phyloP scores from a whole-genome alignment of 345 rosid species.

The Populus davidiana region DNA sequence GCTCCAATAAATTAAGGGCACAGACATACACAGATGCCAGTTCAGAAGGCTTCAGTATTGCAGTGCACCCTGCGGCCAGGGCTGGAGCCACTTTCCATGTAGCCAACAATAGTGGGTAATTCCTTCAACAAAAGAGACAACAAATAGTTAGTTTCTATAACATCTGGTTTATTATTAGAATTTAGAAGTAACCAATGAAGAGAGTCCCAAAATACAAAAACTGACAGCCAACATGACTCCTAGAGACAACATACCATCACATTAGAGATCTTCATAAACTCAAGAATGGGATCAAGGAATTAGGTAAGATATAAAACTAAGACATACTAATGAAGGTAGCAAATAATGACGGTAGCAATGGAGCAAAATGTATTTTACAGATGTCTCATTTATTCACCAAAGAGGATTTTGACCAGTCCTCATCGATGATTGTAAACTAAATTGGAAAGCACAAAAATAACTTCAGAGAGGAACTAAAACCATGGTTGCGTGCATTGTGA shows the following conservation, averaged over 20 bases:
- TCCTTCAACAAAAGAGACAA: slow-evolving; percentile 54
- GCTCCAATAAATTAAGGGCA: slow-evolving; percentile 8
- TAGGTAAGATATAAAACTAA: background rate
- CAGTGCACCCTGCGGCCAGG: slow-evolving; percentile 94
- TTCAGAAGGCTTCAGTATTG: slow-evolving; percentile 90
- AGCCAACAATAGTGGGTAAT: slow-evolving; percentile 91
- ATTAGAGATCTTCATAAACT: background rate
- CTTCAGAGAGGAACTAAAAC: background rate
- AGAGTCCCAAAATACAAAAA: background rate
- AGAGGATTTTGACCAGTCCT: background rate
- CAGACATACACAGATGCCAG: slow-evolving; percentile 68
- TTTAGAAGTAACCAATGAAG: background rate
- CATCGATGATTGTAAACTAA: background rate
- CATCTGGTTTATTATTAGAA: background rate
- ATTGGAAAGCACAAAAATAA: background rate
- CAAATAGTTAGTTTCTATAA: slow-evolving; percentile 5
- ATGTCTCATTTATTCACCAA: background rate
- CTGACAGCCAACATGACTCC: no score
- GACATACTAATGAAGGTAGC: no score
- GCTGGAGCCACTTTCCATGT: slow-evolving; percentile 99
- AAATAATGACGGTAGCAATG: background rate
- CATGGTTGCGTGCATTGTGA: background rate
- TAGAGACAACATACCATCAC: background rate
- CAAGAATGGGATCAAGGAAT: background rate
- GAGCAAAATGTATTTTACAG: background rate